Conservation (phyloP, 495 filamentous ascomycete species). For the Podospora pseudoanserina region DNA sequence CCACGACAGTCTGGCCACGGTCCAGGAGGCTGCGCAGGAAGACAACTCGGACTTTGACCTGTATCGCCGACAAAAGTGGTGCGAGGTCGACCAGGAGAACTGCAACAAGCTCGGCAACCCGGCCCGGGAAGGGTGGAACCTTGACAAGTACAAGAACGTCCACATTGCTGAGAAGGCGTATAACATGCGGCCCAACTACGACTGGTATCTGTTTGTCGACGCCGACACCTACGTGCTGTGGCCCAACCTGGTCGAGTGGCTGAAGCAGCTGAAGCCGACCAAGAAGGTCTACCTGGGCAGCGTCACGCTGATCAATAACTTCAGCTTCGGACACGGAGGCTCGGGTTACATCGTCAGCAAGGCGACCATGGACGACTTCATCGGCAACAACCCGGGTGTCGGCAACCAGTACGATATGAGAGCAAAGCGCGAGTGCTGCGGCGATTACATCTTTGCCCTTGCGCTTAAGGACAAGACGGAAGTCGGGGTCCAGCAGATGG, state of each 20-base stretch:
- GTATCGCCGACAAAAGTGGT: constrained; percentile 48
- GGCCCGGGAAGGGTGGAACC: constrained; percentile 44
- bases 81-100: constrained; percentile 38
- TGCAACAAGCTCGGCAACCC: constrained; percentile 37
- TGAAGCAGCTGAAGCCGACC: constrained; percentile 46
- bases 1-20: constrained; percentile 51
- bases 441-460: constrained; percentile 61
- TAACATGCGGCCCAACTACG: constrained; percentile 45
- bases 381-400: constrained; percentile 38
- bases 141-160: constrained; percentile 49
- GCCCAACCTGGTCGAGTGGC: constrained; percentile 57
- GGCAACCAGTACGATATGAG: constrained; percentile 50
- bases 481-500: constrained; percentile 33
- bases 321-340: constrained; percentile 64
- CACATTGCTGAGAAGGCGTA: constrained; percentile 45
- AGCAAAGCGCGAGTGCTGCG: constrained; percentile 60
- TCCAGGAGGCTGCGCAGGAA: constrained; percentile 33
- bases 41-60: constrained; percentile 52
- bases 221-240: constrained; percentile 66
- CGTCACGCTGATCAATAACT: constrained; percentile 50
- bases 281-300: constrained; percentile 58
- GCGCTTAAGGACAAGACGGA: constrained; percentile 50
- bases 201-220: constrained; percentile 70
- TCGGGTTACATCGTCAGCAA: constrained; percentile 64
- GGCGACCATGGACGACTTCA: constrained; percentile 49